Base-by-base conservation (phyloP, 2,329 filamentous ascomycete genomes). In the Venturia oleaginea region DNA sequence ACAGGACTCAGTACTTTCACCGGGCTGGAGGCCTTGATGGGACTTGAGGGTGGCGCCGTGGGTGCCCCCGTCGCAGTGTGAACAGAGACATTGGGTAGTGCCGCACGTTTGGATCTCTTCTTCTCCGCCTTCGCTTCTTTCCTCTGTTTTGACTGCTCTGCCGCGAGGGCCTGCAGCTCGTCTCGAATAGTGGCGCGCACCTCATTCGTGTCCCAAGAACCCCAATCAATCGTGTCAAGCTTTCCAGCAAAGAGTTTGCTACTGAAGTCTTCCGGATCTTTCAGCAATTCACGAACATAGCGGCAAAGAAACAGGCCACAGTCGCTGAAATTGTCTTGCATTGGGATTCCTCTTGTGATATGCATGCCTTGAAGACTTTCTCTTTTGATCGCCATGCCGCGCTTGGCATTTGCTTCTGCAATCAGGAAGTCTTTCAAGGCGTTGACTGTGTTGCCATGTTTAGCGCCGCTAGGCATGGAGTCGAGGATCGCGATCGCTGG, bases 291-390 rank as follows among this genome's bases (percentile, higher is more conserved):
- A 68, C 91, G 84, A 63, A 96, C 81, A 71, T 97, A 99, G 2
- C 87, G 89, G 4, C 97, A 78, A 3, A 97, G 78, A 69, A 89
- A 99, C 0, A 97, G 78, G 10, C 94, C 94, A 71, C 94, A 99
- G 72, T 99, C 94, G 67, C 85, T 92, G 69, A 83, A 89, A 71
- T 99, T 97, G 60, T 84, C 77, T 74, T 99, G 94, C 66, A 83
- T 77, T 0, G 94, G 93, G 17, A 97, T 87, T 8, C 83, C 80
- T 66, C 84, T 62, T 43, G 71, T 88, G 4, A 90, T 90, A 46
- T 86, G 91, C 79, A 90, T 86, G 4, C 84, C 85, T 67, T 79
- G 78, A 64, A 85, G 75, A 13, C 76, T 69, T 5, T 73, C 74
- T n/a, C 74, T 72, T 13, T 79, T 72, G 17, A 83, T 76, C 5